Percentiles rank a stretch among this genome's conserved stretches.
Evolutionary conservation across 208 protist species (phyloP).

Genomic region (Wallacemonas sp.): DNA sequence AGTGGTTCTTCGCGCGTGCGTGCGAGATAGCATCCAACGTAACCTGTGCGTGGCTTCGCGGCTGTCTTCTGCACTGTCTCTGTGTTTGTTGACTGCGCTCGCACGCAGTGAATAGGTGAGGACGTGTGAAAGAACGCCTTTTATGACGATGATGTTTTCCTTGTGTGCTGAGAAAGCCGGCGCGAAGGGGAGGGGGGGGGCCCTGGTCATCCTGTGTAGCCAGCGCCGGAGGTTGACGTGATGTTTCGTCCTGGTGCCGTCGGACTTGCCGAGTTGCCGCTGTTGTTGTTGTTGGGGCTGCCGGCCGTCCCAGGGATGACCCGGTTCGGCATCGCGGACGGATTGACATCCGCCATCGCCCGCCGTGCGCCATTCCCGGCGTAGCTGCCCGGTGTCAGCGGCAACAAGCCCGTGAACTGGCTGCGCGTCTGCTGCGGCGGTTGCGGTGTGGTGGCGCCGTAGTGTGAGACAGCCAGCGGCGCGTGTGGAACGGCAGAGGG

Average conservation of each 20-base stretch:
- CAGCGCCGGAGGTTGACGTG: background rate
- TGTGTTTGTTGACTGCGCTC: no score
- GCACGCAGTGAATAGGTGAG: no score
- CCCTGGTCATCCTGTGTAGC: background rate
- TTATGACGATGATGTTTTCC: no score
- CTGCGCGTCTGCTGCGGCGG: background rate
- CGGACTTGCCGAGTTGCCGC: background rate
- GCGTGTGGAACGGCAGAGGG: no score
- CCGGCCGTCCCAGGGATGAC: background rate
- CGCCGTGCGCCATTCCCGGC: background rate
- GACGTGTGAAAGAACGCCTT: no score
- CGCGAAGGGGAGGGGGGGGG: no score
- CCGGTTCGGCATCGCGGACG: background rate
- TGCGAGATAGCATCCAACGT: no score
- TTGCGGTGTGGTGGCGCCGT: background rate
- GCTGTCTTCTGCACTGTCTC: no score
- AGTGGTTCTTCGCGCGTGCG: no score
- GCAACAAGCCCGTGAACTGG: constrained; percentile 2
- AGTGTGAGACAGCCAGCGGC: background rate
- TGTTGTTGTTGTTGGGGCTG: background rate
- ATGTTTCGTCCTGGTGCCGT: background rate
- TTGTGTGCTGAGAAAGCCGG: no score
- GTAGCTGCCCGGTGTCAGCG: background rate
- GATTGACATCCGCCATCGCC: background rate
- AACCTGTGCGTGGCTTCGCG: no score